These are phyloP conservation scores for Hevea brasiliensis DNA, from an alignment of 345 rosid genomes.

Conservation along the genomic window DNA sequence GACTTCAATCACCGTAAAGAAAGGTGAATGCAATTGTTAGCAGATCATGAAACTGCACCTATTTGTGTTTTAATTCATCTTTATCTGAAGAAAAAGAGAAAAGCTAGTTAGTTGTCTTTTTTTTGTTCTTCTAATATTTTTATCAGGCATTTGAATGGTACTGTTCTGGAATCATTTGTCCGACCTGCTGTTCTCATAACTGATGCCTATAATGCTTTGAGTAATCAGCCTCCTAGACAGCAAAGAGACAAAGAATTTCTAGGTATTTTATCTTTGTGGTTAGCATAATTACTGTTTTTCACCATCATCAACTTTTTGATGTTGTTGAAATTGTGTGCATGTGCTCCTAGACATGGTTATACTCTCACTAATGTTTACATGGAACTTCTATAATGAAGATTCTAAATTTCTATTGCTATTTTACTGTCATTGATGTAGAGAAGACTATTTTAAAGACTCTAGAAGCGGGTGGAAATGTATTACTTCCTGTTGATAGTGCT, in stretches of 20 bases:
- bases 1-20: slow-evolving; percentile 96
- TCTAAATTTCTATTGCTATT: not conserved
- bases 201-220: slow-evolving; percentile 91
- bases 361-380: slow-evolving; percentile 14
- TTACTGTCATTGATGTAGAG: slow-evolving; percentile 29
- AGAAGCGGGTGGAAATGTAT: slow-evolving; percentile 82
- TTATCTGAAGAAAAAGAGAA: not conserved
- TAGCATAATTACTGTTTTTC: not conserved
- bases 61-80: not conserved
- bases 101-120: not conserved
- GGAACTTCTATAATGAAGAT: slow-evolving; percentile 2
- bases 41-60: slow-evolving; percentile 5
- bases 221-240: slow-evolving; percentile 68
- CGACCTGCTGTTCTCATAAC: slow-evolving; percentile 97
- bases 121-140: slow-evolving; percentile 14
- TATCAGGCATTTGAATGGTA: slow-evolving; percentile 97
- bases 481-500: slow-evolving; percentile 86
- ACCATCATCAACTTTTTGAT: not conserved
- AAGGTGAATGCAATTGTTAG: slow-evolving; percentile 44
- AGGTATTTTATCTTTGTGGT: slow-evolving; percentile 37
- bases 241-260: slow-evolving; percentile 86
- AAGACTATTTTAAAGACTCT: slow-evolving; percentile 65
- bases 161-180: slow-evolving; percentile 79
- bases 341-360: not conserved
- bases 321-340: not conserved